These are phyloP conservation scores for Piedraia hortae DNA, from an alignment of 2,329 filamentous ascomycete genomes.

Conservation along the genomic window DNA sequence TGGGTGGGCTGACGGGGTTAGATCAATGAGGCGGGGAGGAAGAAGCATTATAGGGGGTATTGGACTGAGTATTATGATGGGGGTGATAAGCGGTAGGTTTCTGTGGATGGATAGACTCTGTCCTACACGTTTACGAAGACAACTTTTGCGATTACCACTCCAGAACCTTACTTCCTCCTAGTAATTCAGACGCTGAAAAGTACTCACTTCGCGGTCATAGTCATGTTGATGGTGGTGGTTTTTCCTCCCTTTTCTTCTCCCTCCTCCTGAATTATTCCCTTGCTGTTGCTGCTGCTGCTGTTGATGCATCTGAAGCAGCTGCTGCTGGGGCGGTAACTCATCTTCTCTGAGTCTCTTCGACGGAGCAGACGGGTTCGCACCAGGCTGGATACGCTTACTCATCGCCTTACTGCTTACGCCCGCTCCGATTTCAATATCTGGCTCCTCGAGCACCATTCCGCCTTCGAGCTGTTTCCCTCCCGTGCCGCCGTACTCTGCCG, in stretches of 20 bases:
- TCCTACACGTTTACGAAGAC: not conserved
- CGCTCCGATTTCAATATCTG: conserved; percentile 93
- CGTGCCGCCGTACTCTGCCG: conserved; percentile 75
- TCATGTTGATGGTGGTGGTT: conserved; percentile 3
- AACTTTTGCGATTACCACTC: not conserved
- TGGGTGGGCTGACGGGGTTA: conserved; percentile 2
- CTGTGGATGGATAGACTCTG: not conserved
- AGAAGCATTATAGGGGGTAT: conserved; percentile 25
- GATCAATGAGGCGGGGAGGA: conserved; percentile 20
- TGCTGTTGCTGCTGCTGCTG: not conserved
- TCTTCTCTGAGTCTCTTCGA: too few relatives aligned
- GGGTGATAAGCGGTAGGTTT: conserved; percentile 14
- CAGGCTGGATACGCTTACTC: conserved; percentile 13
- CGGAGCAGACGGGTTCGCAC: conserved; percentile 7
- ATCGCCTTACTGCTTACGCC: conserved; percentile 70
- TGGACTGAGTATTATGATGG: conserved; percentile 22
- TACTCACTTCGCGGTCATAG: conserved; percentile 2
- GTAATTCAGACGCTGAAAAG: not conserved
- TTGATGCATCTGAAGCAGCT: not conserved
- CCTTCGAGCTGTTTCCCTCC: conserved; percentile 55
- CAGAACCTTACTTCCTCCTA: not conserved
- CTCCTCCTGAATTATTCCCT: too few relatives aligned
- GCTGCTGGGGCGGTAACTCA: conserved; percentile 1
- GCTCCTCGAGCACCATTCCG: conserved; percentile 81
- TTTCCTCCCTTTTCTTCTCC: conserved; percentile 1